phyloP scores from a whole-genome alignment of 2,329 filamentous ascomycete genomes.

The Pezicula carpinea region DNA sequence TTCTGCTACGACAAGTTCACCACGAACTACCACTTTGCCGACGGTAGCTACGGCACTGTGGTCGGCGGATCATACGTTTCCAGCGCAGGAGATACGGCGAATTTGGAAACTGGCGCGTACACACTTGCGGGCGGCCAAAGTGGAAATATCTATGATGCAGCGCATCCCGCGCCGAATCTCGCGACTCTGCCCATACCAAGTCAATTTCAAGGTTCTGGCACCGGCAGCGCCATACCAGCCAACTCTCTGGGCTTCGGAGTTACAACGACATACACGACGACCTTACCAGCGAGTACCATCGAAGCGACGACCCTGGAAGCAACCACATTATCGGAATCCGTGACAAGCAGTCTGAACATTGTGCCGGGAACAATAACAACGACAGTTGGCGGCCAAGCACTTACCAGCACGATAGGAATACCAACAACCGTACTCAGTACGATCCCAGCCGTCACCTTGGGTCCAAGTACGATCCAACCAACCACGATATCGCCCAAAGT shows the following conservation, averaged over 20 bases:
- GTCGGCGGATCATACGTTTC: constrained; percentile 38
- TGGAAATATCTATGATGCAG: constrained; percentile 40
- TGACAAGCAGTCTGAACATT: no score
- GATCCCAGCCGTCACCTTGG: no score
- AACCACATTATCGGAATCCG: no score
- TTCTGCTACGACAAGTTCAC: constrained; percentile 50
- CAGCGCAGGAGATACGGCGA: constrained; percentile 31
- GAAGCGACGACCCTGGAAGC: no score
- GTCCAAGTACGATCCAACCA: no score
- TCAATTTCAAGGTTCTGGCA: constrained; percentile 40
- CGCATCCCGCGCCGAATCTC: constrained; percentile 35
- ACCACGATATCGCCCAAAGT: no score
- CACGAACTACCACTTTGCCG: constrained; percentile 43
- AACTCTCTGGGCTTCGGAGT: constrained; percentile 35
- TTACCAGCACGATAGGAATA: no score
- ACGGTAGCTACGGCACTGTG: constrained; percentile 42
- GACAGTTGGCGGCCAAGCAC: no score
- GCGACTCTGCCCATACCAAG: constrained; percentile 38
- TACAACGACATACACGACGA: constrained; percentile 26
- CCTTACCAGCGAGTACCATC: constrained; percentile 18
- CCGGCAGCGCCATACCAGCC: constrained; percentile 40
- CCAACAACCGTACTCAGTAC: no score
- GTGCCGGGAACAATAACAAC: no score
- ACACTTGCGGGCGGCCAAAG: constrained; percentile 31
- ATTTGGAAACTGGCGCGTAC: constrained; percentile 40